A percentile compares a stretch with the other conserved stretches of the same genome.
Evolutionary conservation across 345 rosid species (phyloP).

Genomic region (Viola odorata): DNA sequence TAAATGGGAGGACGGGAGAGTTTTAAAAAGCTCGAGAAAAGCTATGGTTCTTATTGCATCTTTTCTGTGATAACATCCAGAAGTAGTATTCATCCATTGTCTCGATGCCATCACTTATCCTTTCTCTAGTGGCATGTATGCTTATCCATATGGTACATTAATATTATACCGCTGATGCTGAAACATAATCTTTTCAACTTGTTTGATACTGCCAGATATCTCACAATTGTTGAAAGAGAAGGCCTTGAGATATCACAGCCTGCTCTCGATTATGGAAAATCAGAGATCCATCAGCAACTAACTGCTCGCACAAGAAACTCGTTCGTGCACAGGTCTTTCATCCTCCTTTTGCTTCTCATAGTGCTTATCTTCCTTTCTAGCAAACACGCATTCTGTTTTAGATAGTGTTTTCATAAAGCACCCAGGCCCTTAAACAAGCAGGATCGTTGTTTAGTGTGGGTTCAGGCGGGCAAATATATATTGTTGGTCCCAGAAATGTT

Average conservation of each 20-base stretch:
- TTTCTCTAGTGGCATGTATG: neutral
- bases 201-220: conserved; percentile 33
- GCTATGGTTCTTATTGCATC: too few species aligned
- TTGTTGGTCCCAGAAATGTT: neutral
- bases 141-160: neutral
- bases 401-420: too few species aligned
- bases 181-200: neutral
- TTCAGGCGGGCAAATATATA: too few species aligned
- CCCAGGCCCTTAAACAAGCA: too few species aligned
- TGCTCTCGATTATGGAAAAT: conserved; percentile 46
- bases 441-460: too few species aligned
- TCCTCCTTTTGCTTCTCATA: neutral
- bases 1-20: too few species aligned
- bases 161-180: neutral
- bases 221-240: conserved; percentile 44
- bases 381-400: neutral
- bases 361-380: neutral
- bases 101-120: neutral
- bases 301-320: conserved; percentile 51
- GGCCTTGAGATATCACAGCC: conserved; percentile 73
- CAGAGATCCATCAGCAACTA: conserved; percentile 68
- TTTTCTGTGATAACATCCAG: neutral
- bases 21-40: too few species aligned
- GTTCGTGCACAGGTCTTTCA: conserved; percentile 55
- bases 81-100: neutral